Conservation (phyloP, 306 rosid species). For the Sindora glabra region DNA sequence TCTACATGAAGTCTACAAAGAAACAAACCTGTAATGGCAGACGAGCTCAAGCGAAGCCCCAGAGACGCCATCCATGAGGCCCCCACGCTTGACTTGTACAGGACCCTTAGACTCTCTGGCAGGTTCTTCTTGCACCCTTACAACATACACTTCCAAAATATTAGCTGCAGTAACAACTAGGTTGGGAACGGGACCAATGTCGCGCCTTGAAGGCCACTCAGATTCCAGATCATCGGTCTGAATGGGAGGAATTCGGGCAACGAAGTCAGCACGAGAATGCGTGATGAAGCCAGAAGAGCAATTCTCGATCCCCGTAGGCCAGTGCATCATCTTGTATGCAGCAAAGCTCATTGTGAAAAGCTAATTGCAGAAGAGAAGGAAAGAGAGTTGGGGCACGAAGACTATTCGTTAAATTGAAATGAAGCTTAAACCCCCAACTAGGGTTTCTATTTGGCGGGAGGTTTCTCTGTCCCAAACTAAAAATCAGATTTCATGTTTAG, state of each 20-base stretch:
- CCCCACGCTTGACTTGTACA: slow-evolving; percentile 49
- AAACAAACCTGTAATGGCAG: slow-evolving; percentile 74
- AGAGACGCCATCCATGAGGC: slow-evolving; percentile 53
- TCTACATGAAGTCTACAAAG: not conserved
- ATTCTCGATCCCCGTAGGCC: slow-evolving; percentile 84
- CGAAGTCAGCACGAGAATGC: slow-evolving; percentile 58
- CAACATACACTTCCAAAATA: slow-evolving; percentile 60
- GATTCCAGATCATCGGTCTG: slow-evolving; percentile 67
- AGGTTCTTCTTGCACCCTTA: too few species aligned
- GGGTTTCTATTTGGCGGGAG: not conserved
- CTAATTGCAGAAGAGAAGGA: too few species aligned
- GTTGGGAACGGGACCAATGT: slow-evolving; percentile 54
- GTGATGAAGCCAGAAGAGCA: slow-evolving; percentile 73
- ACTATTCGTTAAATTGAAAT: too few species aligned
- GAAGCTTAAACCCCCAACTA: too few species aligned
- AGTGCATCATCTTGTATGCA: slow-evolving; percentile 84
- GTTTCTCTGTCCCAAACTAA: too few species aligned
- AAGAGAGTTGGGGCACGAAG: too few species aligned
- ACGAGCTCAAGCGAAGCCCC: slow-evolving; percentile 82
- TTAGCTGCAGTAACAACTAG: slow-evolving; percentile 73
- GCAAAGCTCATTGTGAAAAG: slow-evolving; percentile 99
- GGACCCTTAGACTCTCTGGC: slow-evolving; percentile 28
- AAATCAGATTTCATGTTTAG: too few species aligned
- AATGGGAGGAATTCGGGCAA: slow-evolving; percentile 29
- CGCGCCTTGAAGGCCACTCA: slow-evolving; percentile 55